Base-by-base conservation (phyloP, 208 protist genomes). In the Crithidia fasciculata region DNA sequence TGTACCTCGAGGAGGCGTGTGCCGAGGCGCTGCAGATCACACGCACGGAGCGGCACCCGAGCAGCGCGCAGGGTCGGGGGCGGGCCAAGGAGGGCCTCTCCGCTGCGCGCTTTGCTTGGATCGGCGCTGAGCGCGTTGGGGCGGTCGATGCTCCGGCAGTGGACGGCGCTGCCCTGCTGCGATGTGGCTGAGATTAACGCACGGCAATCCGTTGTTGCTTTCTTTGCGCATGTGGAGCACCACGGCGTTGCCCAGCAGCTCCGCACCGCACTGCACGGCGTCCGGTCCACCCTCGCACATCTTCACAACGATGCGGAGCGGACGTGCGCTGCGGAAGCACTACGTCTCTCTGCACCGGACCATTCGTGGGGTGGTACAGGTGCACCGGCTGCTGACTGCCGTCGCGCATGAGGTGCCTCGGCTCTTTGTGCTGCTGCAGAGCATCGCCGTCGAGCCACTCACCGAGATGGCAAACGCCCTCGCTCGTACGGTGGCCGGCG, bases 81-180 rank as follows among this genome's bases (percentile, higher is more conserved):
- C 62, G 81, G 2, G 69, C 86, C 9, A 97, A 97, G 70, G 93
- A 97, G 40, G 93, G 90, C 0, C 78, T 93, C 6, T 97, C n/a
- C 90, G 39, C 73, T 97, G n/a, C 81, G 90, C 45, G 84, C 73
- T 43, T 69, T 95, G 2, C 69, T 95, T 9, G 83, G 92, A 67
- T 66, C 76, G 37, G 87, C 87, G 3, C 76, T 73, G 50, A 89
- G 84, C 52, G 43, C 82, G 3, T 52, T 87, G 43, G 93, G 93
- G 2, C 56, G 74, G 41, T 19, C 78, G 47, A 76, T 94, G 52
- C 80, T 97, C 28, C 87, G 91, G 36, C 90, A 92, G 76, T 97
- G 93, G 91, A 87, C 91, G 63, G 63, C 72, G 13, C 74, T 92
- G 37, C 93, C 93, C 2, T 75, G 82, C 73, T 80, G 78, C 57